Conservation (phyloP, 2,329 filamentous ascomycete species). For the Diaporthe caulivora region DNA sequence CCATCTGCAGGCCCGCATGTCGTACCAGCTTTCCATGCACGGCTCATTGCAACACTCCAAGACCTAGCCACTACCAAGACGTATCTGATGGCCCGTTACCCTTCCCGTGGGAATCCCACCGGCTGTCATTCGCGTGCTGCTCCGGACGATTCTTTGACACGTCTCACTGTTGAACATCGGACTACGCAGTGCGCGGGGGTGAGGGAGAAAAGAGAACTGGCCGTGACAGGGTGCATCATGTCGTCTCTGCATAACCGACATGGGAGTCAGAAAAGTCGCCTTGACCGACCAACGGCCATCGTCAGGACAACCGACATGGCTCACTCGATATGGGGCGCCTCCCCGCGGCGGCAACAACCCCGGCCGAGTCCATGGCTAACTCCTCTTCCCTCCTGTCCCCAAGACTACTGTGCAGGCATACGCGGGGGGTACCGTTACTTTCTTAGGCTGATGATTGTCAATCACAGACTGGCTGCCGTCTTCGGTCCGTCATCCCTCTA, state of each 20-base stretch:
- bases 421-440: conserved; percentile 27
- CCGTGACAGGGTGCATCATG: neutral
- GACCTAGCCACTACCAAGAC: conserved; percentile 35
- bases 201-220: neutral
- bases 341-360: neutral
- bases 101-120: conserved; percentile 29
- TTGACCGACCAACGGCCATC: neutral
- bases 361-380: conserved; percentile 16
- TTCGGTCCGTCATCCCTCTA: conserved; percentile 31
- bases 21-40: conserved; percentile 35
- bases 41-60: conserved; percentile 32
- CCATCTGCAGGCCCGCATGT: conserved; percentile 33
- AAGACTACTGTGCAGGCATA: neutral
- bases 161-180: conserved; percentile 17
- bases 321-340: conserved; percentile 8
- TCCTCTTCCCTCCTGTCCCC: conserved; percentile 21
- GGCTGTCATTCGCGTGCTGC: neutral
- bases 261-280: neutral
- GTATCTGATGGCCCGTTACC: conserved; percentile 32
- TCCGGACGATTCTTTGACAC: conserved; percentile 35
- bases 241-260: neutral
- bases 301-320: neutral
- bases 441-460: conserved; percentile 34
- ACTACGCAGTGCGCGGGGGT: neutral
- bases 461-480: conserved; percentile 20